A percentile compares a stretch with the other conserved stretches of the same genome.
Conservation (phyloP, 805 yeast species). For the Wickerhamomyces kurtzmanii region DNA sequence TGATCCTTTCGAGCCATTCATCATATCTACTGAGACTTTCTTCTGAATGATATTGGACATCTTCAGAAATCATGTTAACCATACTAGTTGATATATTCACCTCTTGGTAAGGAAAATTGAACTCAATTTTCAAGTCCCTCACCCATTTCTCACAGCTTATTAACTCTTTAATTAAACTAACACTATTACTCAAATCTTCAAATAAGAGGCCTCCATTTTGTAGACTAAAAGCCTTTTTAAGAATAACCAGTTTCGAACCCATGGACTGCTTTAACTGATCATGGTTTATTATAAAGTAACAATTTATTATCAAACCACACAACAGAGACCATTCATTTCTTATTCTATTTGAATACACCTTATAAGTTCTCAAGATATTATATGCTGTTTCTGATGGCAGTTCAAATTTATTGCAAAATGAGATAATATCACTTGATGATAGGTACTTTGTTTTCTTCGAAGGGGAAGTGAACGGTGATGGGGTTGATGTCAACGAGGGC, state of each 20-base stretch:
- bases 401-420: conserved; percentile 54
- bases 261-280: conserved; percentile 32
- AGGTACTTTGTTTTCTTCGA: conserved; percentile 20
- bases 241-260: conserved; percentile 37
- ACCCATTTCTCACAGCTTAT: conserved; percentile 56
- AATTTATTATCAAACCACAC: conserved; percentile 56
- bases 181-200: conserved; percentile 42
- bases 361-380: conserved; percentile 38
- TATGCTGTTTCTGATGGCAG: conserved; percentile 44
- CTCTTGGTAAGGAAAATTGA: conserved; percentile 19
- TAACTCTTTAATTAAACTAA: conserved; percentile 40
- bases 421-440: conserved; percentile 30
- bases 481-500: conserved; percentile 1
- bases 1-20: conserved; percentile 21
- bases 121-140: conserved; percentile 37
- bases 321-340: conserved; percentile 61
- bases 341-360: conserved; percentile 39
- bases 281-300: conserved; percentile 45
- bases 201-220: conserved; percentile 45
- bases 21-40: conserved; percentile 20
- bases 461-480: conserved; percentile 7
- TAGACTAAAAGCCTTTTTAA: conserved; percentile 38
- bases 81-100: conserved; percentile 13
- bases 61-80: conserved; percentile 26
- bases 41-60: conserved; percentile 18